Conservation (phyloP, 192 early-diverging fungal species). For the Mortierella hygrophila region DNA sequence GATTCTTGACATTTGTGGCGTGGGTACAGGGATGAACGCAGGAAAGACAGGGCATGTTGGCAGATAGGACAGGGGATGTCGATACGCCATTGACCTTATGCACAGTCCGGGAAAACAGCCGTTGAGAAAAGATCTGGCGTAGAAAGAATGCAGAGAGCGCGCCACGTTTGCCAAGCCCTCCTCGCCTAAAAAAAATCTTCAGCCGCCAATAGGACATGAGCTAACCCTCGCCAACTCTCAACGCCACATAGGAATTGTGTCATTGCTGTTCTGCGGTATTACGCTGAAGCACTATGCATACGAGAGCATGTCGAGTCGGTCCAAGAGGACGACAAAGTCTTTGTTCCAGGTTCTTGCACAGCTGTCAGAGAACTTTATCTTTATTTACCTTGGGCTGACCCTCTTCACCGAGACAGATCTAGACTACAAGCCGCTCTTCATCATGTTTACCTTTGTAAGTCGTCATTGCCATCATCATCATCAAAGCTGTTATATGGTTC, state of each 20-base stretch:
- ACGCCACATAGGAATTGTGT: conserved; percentile 76
- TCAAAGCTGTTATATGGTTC: background rate
- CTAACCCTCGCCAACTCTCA: background rate
- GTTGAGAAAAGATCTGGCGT: background rate
- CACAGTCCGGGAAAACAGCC: background rate
- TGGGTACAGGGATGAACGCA: background rate
- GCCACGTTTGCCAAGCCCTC: background rate
- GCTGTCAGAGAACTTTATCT: conserved; percentile 97
- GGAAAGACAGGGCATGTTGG: background rate
- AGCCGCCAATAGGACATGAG: background rate
- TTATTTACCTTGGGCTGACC: conserved; percentile 95
- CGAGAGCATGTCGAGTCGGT: conserved; percentile 85
- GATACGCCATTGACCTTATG: background rate
- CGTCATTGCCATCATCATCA: background rate
- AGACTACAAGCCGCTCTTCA: conserved; percentile 81
- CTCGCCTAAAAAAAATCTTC: background rate
- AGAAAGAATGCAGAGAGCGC: background rate
- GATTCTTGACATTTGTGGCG: background rate
- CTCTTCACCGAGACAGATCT: conserved; percentile 87
- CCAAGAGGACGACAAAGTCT: conserved; percentile 87
- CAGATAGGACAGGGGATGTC: background rate
- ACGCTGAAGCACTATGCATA: conserved; percentile 95
- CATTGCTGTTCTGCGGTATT: conserved; percentile 93
- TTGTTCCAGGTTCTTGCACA: conserved; percentile 95
- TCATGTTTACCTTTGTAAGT: conserved; percentile 77